Conservation (phyloP, 2,329 filamentous ascomycete genomes). For the Daldinia sp. region DNA sequence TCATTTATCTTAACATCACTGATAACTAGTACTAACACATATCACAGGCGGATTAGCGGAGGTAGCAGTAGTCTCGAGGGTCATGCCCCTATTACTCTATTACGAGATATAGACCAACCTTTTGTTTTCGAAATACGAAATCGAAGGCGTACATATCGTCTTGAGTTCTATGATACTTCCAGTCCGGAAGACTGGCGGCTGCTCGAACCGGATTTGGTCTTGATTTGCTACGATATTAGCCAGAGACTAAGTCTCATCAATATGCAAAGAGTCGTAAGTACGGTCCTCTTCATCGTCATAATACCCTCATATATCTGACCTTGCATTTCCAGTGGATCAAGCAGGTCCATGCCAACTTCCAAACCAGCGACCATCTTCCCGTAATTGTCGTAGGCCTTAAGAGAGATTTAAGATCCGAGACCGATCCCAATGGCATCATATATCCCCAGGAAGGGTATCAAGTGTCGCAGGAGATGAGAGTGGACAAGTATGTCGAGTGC, state of each 20-base stretch:
- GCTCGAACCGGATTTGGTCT: slow-evolving; percentile 68
- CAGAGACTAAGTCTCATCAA: slow-evolving; percentile 69
- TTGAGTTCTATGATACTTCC: slow-evolving; percentile 72
- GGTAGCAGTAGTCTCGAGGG: slow-evolving; percentile 56
- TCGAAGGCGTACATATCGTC: slow-evolving; percentile 61
- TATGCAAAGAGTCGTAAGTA: slow-evolving; percentile 66
- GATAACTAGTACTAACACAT: slow-evolving; percentile 13
- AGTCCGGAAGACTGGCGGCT: slow-evolving; percentile 69
- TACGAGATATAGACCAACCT: slow-evolving; percentile 71
- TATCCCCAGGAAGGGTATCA: slow-evolving; percentile 71
- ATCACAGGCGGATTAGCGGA: slow-evolving; percentile 64
- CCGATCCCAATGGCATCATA: slow-evolving; percentile 70
- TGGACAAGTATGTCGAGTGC: slow-evolving; percentile 74
- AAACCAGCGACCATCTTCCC: slow-evolving; percentile 62
- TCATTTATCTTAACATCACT: slow-evolving; percentile 15
- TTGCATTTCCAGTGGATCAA: slow-evolving; percentile 65
- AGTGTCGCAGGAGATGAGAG: slow-evolving; percentile 68
- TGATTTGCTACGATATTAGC: slow-evolving; percentile 73
- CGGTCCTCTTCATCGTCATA: slow-evolving; percentile 7
- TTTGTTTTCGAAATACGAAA: slow-evolving; percentile 68
- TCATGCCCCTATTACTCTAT: slow-evolving; percentile 59
- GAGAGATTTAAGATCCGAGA: slow-evolving; percentile 68
- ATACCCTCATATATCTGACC: slow-evolving; percentile 20
- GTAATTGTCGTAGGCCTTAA: slow-evolving; percentile 71
- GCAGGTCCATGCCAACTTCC: slow-evolving; percentile 64